Evolutionary conservation across 345 rosid genomes (phyloP).

Genomic region (Corchorus olitorius): DNA sequence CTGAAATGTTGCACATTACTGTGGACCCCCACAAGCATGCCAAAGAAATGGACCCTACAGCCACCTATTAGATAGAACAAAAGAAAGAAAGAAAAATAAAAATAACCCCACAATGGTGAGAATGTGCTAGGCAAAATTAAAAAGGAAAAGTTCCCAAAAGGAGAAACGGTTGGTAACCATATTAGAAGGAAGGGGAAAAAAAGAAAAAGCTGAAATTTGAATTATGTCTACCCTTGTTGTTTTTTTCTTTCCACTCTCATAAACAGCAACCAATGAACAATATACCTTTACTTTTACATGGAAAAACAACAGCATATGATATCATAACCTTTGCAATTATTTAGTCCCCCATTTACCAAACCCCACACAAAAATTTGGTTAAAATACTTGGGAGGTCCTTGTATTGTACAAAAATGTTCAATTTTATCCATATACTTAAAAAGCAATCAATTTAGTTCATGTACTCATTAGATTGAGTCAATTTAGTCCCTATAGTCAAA

Average conservation of each 20-base stretch:
- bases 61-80: not conserved
- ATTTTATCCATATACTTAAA: too few relatives aligned
- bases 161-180: constrained; percentile 48
- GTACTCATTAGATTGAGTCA: too few relatives aligned
- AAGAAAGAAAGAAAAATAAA: constrained; percentile 16
- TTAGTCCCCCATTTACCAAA: constrained; percentile 48
- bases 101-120: constrained; percentile 44
- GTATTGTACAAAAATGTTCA: too few relatives aligned
- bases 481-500: too few relatives aligned
- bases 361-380: constrained; percentile 27
- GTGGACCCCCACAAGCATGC: constrained; percentile 36
- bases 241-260: not conserved
- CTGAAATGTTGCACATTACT: not conserved
- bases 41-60: constrained; percentile 20
- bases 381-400: too few relatives aligned
- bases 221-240: constrained; percentile 35
- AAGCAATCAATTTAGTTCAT: too few relatives aligned
- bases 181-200: constrained; percentile 32
- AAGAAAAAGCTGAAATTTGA: constrained; percentile 60
- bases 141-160: constrained; percentile 36
- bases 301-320: constrained; percentile 32
- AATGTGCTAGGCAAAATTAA: constrained; percentile 19
- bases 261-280: not conserved
- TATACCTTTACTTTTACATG: constrained; percentile 30
- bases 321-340: constrained; percentile 53